Conservation (phyloP, 2,329 filamentous ascomycete genomes). For the Fusarium nematophilum region DNA sequence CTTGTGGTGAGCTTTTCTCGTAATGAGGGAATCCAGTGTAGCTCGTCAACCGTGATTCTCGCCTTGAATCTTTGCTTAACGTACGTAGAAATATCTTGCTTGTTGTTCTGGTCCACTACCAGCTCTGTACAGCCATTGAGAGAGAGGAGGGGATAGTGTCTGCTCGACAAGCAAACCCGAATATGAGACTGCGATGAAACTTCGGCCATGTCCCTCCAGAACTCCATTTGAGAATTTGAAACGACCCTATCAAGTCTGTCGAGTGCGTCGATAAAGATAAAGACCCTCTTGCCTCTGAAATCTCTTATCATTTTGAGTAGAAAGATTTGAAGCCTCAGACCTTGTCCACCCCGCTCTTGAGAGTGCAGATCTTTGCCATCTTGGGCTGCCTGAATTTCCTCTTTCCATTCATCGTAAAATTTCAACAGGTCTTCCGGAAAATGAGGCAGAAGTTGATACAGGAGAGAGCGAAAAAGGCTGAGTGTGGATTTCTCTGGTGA, state of each 20-base stretch:
- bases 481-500: background rate
- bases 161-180: constrained; percentile 15
- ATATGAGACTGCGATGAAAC: background rate
- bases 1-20: background rate
- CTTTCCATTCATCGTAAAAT: too few species aligned
- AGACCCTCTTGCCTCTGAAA: too few species aligned
- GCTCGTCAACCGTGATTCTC: background rate
- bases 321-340: too few species aligned
- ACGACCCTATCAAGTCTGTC: background rate
- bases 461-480: constrained; percentile 10
- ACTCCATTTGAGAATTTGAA: background rate
- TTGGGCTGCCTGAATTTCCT: too few species aligned
- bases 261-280: constrained; percentile 25
- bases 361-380: too few species aligned
- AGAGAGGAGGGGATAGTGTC: constrained; percentile 14
- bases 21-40: background rate
- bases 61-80: constrained; percentile 1
- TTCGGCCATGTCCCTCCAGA: constrained; percentile 6
- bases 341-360: too few species aligned
- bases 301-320: too few species aligned
- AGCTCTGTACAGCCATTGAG: constrained; percentile 2
- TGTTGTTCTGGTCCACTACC: constrained; percentile 1
- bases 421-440: background rate
- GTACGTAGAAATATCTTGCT: constrained; percentile 10
- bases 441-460: constrained; percentile 5